A percentile compares a stretch with the other conserved stretches of the same genome.
These are phyloP conservation scores for Luzula sylvatica DNA, from an alignment of 176 grass and related monocot genomes.

Conservation along the genomic window DNA sequence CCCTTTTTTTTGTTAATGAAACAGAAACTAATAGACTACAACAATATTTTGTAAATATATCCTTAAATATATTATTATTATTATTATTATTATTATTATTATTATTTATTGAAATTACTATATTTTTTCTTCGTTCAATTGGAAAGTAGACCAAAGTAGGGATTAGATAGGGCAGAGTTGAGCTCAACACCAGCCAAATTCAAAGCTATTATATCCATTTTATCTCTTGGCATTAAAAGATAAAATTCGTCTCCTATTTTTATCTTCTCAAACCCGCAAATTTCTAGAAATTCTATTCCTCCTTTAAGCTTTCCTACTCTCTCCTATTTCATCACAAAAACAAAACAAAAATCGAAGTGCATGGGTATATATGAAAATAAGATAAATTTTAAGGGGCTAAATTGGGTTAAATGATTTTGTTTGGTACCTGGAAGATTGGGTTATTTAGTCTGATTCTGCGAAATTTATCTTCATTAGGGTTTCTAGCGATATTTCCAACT, in stretches of 20 bases:
- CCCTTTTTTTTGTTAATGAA: not conserved
- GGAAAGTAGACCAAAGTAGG: slow-evolving; percentile 68
- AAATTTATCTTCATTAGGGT: slow-evolving; percentile 71
- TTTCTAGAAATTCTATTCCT: slow-evolving; percentile 63
- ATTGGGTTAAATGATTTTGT: not conserved
- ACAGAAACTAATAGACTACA: not conserved
- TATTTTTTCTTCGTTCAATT: slow-evolving; percentile 29
- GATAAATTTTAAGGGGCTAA: not conserved
- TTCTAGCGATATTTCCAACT: slow-evolving; percentile 45
- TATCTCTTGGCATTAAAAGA: slow-evolving; percentile 41
- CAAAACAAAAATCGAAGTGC: not conserved
- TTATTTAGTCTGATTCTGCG: slow-evolving; percentile 64
- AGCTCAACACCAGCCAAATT: slow-evolving; percentile 33
- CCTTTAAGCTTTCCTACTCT: slow-evolving; percentile 48
- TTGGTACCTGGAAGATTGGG: slow-evolving; percentile 47
- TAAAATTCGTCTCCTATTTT: slow-evolving; percentile 24
- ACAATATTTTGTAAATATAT: not conserved
- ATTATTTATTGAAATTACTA: too few relatives aligned
- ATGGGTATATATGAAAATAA: slow-evolving; percentile 1
- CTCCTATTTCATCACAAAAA: slow-evolving; percentile 28
- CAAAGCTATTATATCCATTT: slow-evolving; percentile 33
- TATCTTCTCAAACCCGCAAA: slow-evolving; percentile 65
- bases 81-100: too few relatives aligned
- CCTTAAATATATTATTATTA: too few relatives aligned
- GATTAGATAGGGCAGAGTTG: slow-evolving; percentile 54